Conservation (phyloP, 345 rosid species). For the Stellera chamaejasme region DNA sequence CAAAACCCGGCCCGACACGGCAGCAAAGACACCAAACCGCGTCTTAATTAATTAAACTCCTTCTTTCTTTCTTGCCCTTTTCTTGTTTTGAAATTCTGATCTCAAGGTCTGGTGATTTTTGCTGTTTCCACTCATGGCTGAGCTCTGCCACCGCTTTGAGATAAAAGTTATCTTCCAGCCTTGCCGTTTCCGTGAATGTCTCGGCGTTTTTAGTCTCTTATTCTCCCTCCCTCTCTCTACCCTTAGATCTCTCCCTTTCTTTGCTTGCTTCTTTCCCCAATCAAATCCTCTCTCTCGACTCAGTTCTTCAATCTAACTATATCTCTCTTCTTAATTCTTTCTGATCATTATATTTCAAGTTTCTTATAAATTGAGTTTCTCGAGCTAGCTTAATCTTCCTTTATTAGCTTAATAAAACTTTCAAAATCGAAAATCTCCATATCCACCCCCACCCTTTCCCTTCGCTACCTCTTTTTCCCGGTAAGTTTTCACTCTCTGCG, state of each 20-base stretch:
- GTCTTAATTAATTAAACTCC: neutral
- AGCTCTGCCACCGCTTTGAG: conserved; percentile 4
- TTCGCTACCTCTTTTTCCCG: too few relatives aligned
- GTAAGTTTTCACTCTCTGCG: too few relatives aligned
- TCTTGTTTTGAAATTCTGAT: conserved; percentile 25
- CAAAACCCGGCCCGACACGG: too few relatives aligned
- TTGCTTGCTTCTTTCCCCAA: neutral
- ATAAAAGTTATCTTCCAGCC: conserved; percentile 17
- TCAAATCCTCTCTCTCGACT: conserved; percentile 4
- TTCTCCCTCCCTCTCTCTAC: conserved; percentile 26
- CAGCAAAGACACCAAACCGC: too few relatives aligned
- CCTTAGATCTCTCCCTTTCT: conserved; percentile 3
- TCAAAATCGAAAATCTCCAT: too few relatives aligned
- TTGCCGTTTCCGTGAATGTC: conserved; percentile 67
- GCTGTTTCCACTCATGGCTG: conserved; percentile 23
- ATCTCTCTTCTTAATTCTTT: conserved; percentile 1
- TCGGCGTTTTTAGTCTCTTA: conserved; percentile 55
- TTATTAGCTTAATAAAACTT: too few relatives aligned
- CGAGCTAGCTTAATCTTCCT: too few relatives aligned
- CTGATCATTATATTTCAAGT: conserved; percentile 14
- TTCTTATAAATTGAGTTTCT: conserved; percentile 9
- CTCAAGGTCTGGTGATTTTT: conserved; percentile 25
- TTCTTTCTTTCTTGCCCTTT: conserved; percentile 3
- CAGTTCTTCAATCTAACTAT: conserved; percentile 9
- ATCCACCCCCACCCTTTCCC: too few relatives aligned